Percentiles rank a stretch among this genome's conserved stretches.
Conservation (phyloP, 441 rosid species). For the Erodium moschatum region DNA sequence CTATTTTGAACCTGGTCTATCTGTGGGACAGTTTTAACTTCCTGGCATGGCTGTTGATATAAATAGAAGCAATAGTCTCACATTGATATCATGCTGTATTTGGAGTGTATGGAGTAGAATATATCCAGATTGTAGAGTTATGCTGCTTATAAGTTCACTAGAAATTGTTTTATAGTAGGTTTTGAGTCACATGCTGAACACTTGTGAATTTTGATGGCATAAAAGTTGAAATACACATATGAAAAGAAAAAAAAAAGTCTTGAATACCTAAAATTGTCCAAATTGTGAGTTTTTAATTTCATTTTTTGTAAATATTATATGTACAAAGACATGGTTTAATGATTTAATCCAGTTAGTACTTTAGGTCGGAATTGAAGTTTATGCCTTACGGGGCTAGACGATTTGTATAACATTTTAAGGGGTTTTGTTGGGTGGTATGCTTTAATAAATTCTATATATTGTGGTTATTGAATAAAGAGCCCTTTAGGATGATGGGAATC, state of each 20-base stretch:
- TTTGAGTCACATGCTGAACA: background rate
- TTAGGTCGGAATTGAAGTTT: background rate
- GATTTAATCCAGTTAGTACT: background rate
- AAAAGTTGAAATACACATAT: background rate
- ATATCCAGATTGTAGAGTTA: background rate
- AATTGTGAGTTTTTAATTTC: background rate
- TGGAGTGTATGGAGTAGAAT: background rate
- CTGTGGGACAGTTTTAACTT: background rate
- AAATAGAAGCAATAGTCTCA: background rate
- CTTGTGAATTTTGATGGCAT: background rate
- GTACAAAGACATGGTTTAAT: background rate
- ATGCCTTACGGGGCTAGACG: background rate
- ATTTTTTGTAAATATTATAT: background rate
- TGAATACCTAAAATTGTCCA: background rate
- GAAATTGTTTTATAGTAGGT: background rate
- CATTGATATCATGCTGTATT: constrained; percentile 1
- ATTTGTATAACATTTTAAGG: background rate
- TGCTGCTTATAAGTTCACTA: background rate
- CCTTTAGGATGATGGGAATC: background rate
- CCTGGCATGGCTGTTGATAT: background rate
- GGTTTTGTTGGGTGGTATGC: background rate
- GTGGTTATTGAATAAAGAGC: background rate
- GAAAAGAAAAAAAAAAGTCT: background rate
- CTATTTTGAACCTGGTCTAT: background rate
- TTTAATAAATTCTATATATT: background rate